phyloP scores from a whole-genome alignment of 352 stramenopile genomes.

The Blastocystis sp. region DNA sequence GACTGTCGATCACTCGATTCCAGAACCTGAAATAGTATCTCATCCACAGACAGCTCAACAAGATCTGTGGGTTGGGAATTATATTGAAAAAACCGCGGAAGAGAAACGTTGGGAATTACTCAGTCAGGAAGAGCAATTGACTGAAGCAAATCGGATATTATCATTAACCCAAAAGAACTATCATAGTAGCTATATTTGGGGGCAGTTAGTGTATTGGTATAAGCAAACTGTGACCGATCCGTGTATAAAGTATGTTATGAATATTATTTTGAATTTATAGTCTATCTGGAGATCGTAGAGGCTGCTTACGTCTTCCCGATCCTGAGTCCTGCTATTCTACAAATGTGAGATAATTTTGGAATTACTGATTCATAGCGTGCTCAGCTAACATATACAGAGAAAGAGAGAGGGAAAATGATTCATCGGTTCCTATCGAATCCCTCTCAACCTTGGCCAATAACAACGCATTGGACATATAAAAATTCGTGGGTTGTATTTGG shows the following conservation, averaged over 20 bases:
- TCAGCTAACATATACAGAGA: neutral
- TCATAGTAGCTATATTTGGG: slow-evolving; percentile 70
- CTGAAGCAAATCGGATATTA: slow-evolving; percentile 21
- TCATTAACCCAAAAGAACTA: slow-evolving; percentile 69
- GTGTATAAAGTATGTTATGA: slow-evolving; percentile 1
- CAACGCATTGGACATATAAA: slow-evolving; percentile 19
- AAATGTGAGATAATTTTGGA: neutral
- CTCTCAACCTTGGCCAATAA: neutral
- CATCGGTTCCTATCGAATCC: neutral
- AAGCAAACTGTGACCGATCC: slow-evolving; percentile 71
- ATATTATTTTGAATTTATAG: neutral
- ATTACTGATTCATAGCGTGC: neutral
- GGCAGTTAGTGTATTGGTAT: slow-evolving; percentile 70
- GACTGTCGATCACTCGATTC: neutral
- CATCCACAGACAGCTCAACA: neutral
- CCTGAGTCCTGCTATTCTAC: slow-evolving; percentile 68
- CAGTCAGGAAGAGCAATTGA: neutral
- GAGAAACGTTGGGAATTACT: slow-evolving; percentile 3
- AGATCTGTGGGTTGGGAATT: slow-evolving; percentile 20
- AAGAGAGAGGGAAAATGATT: slow-evolving; percentile 24
- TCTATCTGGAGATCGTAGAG: slow-evolving; percentile 68
- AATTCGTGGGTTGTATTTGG: neutral
- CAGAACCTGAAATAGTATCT: neutral
- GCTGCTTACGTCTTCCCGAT: slow-evolving; percentile 70
- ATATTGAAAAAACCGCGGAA: neutral